Evolutionary conservation across 2,329 filamentous ascomycete species (phyloP), one percentile per base, ranked within the genome.

Genomic region (Alternaria angustiovoidea): DNA sequence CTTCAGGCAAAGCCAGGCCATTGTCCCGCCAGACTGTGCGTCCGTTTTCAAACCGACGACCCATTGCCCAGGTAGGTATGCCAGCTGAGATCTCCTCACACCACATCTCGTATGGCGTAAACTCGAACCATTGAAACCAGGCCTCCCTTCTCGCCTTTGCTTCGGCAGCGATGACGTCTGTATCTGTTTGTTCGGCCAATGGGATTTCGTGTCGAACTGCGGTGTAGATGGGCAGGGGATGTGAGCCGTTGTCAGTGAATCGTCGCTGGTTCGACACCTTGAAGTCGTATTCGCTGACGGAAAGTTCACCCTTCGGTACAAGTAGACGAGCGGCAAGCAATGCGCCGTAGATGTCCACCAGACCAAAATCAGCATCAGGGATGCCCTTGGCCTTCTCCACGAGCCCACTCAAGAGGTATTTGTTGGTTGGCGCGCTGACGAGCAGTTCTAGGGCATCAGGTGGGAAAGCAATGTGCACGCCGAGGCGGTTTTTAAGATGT

Each of bases 91-190:
- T 89, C 73, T 97, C 94, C 78, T 98, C 94, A 69, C 93, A 97
- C 78, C 95, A 97, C 75, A 97, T 90, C 76, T 98, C 94, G 73
- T 96, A 97, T 0, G 94, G 94, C 0, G 93, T 96, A 71, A 80
- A 80, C 73, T 99, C 95, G 68, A 95, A 97, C 94, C 95, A 98
- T 71, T 99, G 94, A 71, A 98, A 99, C 92, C 94, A 98, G 2
- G 93, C 86, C 72, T 96, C 91, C 61, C 85, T 80, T 55, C 79
- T 80, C 4, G 85, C 83, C 59, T 83, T 81, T 38, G 78, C 81
- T 61, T 83, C 81, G 2, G 70, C 62, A 71, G 76, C 62, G 77
- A 72, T 71, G 54, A 64, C 70, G 51, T 71, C 77, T 51, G 60
- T 78, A 62, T 61, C 71, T 2, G 79, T 72, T 43, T 81, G 79